phyloP scores from a whole-genome alignment of 768 basidiomycete species.

The Myochromella boudieri region DNA sequence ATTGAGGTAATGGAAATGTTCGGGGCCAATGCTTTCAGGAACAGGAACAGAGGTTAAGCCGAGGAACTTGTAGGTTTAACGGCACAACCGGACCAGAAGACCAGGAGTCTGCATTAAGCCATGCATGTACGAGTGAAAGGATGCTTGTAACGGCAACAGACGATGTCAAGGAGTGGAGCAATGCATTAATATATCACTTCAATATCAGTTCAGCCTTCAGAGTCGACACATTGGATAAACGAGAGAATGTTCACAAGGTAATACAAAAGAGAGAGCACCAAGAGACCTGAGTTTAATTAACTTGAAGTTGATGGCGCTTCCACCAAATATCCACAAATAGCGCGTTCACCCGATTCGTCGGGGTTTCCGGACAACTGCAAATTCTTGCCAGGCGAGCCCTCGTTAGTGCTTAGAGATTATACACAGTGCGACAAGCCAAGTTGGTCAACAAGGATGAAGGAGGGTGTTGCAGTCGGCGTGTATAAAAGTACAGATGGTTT shows the following conservation, averaged over 20 bases:
- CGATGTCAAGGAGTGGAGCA: background rate
- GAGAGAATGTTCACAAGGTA: too few species aligned
- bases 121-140: background rate
- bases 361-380: too few species aligned
- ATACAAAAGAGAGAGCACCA: too few species aligned
- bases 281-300: background rate
- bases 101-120: too few species aligned
- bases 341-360: background rate
- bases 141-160: background rate
- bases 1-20: too few species aligned
- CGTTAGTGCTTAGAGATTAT: too few species aligned
- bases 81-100: too few species aligned
- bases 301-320: background rate
- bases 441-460: background rate
- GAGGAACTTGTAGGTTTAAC: too few species aligned
- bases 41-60: background rate
- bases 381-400: too few species aligned
- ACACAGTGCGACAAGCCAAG: background rate
- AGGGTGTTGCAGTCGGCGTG: background rate
- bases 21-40: constrained; percentile 1
- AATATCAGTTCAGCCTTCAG: too few species aligned
- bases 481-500: constrained; percentile 22
- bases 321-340: background rate
- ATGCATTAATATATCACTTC: too few species aligned
- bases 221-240: too few species aligned